phyloP scores from a whole-genome alignment of 176 grass and related monocot genomes.

The Rhipidocladum racemiflorum region DNA sequence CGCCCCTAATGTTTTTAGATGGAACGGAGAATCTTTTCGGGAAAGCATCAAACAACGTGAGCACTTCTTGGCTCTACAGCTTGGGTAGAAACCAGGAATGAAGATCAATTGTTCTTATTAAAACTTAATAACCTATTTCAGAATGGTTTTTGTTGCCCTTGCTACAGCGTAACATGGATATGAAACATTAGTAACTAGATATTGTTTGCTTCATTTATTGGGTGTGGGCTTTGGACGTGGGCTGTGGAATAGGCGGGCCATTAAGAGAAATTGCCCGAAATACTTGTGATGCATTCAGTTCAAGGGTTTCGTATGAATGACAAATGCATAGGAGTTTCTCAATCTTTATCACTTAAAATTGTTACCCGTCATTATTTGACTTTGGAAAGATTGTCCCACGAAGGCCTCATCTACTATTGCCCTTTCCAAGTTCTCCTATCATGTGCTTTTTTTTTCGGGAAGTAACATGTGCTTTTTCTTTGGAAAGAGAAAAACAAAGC shows the following conservation, averaged over 20 bases:
- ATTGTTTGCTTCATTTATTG: slow-evolving; percentile 11
- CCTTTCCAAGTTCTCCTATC: too few relatives aligned
- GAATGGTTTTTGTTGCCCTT: background rate
- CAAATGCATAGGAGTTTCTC: background rate
- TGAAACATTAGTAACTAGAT: slow-evolving; percentile 13
- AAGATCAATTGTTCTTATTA: slow-evolving; percentile 47
- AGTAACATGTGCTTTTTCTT: too few relatives aligned
- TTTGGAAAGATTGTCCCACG: too few relatives aligned
- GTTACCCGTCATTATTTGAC: too few relatives aligned
- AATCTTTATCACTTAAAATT: background rate
- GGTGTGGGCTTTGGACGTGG: slow-evolving; percentile 85
- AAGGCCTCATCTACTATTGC: too few relatives aligned
- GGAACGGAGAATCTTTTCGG: slow-evolving; percentile 81
- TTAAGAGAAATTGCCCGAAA: slow-evolving; percentile 85
- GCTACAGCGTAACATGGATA: background rate
- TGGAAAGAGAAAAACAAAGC: too few relatives aligned
- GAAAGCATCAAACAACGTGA: slow-evolving; percentile 96
- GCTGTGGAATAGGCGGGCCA: slow-evolving; percentile 91
- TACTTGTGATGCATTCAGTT: background rate
- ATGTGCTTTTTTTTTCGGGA: too few relatives aligned
- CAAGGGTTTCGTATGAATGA: background rate
- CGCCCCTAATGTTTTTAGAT: slow-evolving; percentile 74
- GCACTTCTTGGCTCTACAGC: slow-evolving; percentile 90
- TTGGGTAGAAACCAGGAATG: slow-evolving; percentile 84
- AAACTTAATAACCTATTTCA: background rate